These are phyloP conservation scores for Diaporthe aspalathi DNA, from an alignment of 2,329 filamentous ascomycete genomes.

Conservation along the genomic window DNA sequence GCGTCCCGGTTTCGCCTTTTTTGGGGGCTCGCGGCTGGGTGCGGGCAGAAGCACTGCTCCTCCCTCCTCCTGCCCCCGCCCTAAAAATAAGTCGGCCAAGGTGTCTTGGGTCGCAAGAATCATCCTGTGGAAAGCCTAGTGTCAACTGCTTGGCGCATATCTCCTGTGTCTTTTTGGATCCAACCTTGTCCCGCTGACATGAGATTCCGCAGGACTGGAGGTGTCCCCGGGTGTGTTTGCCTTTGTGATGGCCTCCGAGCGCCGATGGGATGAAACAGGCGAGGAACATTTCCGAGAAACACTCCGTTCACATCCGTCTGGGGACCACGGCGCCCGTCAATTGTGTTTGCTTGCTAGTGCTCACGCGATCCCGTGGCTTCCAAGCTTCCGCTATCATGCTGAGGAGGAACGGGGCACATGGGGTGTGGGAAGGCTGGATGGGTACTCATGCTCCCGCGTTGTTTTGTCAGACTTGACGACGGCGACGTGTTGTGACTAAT, in stretches of 20 bases:
- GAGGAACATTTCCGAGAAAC: constrained; percentile 17
- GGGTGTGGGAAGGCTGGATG: too few relatives aligned
- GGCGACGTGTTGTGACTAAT: background rate
- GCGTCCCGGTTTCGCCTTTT: constrained; percentile 14
- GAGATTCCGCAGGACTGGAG: background rate
- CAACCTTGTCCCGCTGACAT: background rate
- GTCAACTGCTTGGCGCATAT: background rate
- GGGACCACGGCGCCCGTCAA: background rate
- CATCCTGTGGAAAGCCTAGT: constrained; percentile 10
- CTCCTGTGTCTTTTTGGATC: background rate
- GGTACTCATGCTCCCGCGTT: too few relatives aligned
- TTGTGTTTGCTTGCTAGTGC: background rate
- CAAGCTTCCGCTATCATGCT: background rate
- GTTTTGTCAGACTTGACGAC: background rate
- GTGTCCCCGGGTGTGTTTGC: background rate
- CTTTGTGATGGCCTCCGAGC: constrained; percentile 1
- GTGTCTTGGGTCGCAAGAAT: constrained; percentile 2
- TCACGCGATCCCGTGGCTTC: background rate
- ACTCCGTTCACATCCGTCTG: background rate
- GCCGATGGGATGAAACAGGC: constrained; percentile 22
- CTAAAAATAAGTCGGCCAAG: constrained; percentile 12
- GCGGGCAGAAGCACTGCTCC: too few relatives aligned
- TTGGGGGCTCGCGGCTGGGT: background rate
- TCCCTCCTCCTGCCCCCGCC: too few relatives aligned
- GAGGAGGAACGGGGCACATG: background rate